Conservation (phyloP, 2,329 filamentous ascomycete genomes). For the Aspergillus felis region DNA sequence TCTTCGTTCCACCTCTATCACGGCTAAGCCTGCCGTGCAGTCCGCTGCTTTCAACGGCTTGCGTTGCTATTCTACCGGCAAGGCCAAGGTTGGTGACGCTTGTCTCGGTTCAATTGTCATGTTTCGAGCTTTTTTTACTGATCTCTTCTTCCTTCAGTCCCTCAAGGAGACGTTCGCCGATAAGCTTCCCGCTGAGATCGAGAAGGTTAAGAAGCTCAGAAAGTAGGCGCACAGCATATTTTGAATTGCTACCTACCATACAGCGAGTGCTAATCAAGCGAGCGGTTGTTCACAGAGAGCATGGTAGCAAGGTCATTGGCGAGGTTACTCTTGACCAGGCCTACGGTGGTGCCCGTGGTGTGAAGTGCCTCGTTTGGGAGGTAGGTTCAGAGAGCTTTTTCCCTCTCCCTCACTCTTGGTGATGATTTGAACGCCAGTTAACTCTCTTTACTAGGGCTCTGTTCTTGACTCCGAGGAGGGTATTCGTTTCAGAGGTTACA, state of each 20-base stretch:
- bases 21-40: constrained; percentile 65
- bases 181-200: constrained; percentile 90
- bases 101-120: constrained; percentile 5
- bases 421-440: constrained; percentile 7
- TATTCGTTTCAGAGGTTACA: constrained; percentile 99
- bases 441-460: constrained; percentile 57
- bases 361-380: constrained; percentile 99
- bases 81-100: constrained; percentile 67
- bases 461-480: constrained; percentile 98
- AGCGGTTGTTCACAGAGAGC: constrained; percentile 59
- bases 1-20: constrained; percentile 70
- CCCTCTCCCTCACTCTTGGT: background rate
- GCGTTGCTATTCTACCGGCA: constrained; percentile 83
- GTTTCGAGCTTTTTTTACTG: constrained; percentile 15
- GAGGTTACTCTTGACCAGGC: constrained; percentile 99
- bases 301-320: constrained; percentile 91
- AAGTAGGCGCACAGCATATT: constrained; percentile 61
- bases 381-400: constrained; percentile 33
- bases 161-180: constrained; percentile 98
- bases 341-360: constrained; percentile 97
- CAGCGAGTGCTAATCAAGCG: constrained; percentile 16
- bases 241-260: background rate
- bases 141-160: constrained; percentile 57
- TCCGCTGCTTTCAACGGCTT: constrained; percentile 73
- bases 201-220: constrained; percentile 97